These are phyloP conservation scores for Pelargonium nanum DNA, from an alignment of 345 rosid species.

Conservation along the genomic window DNA sequence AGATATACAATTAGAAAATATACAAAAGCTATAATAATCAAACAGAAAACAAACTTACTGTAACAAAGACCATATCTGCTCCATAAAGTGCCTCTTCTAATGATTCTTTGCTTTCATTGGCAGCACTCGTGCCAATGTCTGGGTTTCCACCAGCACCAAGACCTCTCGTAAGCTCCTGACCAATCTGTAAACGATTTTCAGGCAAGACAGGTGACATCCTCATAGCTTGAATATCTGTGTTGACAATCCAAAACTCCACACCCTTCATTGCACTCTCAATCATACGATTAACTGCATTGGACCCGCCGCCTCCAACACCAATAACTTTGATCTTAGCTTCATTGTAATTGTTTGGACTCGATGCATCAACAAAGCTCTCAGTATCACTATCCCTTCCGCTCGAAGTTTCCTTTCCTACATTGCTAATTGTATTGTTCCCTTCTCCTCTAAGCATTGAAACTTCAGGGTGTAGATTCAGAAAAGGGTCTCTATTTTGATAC, in stretches of 20 bases:
- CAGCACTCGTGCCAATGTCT: constrained; percentile 95
- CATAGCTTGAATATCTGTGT: constrained; percentile 88
- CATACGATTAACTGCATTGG: constrained; percentile 97
- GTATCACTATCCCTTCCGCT: constrained; percentile 17
- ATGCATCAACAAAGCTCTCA: constrained; percentile 37
- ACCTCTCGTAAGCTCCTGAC: constrained; percentile 91
- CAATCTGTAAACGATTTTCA: constrained; percentile 75
- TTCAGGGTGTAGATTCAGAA: constrained; percentile 77
- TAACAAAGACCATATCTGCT: constrained; percentile 93
- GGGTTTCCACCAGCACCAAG: constrained; percentile 99
- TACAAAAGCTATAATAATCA: background rate
- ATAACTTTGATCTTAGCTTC: constrained; percentile 93
- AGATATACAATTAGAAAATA: too few relatives aligned
- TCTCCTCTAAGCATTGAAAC: constrained; percentile 82
- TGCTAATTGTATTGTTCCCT: constrained; percentile 27
- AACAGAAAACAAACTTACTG: constrained; percentile 37
- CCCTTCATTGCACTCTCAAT: constrained; percentile 89
- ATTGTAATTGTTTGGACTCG: constrained; percentile 39
- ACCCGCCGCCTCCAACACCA: constrained; percentile 98
- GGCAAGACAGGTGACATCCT: constrained; percentile 80
- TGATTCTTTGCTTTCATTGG: constrained; percentile 76
- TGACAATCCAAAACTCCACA: constrained; percentile 94
- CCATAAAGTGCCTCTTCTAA: constrained; percentile 90
- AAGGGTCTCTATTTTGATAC: constrained; percentile 60
- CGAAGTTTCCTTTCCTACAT: constrained; percentile 34